A percentile compares a stretch with the other conserved stretches of the same genome.
Conservation (phyloP, 2,329 filamentous ascomycete species). For the Hypomyces rosellus region DNA sequence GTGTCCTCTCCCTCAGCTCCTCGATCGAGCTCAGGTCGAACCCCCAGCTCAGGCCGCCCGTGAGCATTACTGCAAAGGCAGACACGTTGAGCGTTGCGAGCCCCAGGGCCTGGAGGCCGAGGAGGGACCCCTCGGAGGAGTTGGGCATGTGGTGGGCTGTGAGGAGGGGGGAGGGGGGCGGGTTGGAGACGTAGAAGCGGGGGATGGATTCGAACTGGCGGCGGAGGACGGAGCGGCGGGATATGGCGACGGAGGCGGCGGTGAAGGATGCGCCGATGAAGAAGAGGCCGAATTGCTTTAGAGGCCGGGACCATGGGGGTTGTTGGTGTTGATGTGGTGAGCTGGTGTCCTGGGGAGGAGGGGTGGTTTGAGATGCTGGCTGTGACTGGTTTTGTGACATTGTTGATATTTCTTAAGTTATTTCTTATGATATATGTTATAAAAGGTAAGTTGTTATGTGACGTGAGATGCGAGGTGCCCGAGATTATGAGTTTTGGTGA, state of each 20-base stretch:
- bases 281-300: slow-evolving; percentile 59
- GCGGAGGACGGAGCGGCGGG: slow-evolving; percentile 61
- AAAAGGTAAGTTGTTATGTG: too few species aligned
- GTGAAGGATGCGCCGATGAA: slow-evolving; percentile 71
- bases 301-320: slow-evolving; percentile 11
- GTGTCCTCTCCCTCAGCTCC: slow-evolving; percentile 54
- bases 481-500: too few species aligned
- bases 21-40: slow-evolving; percentile 67
- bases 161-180: slow-evolving; percentile 4
- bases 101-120: slow-evolving; percentile 77
- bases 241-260: slow-evolving; percentile 62
- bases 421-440: too few species aligned
- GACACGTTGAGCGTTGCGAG: slow-evolving; percentile 82
- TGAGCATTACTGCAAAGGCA: slow-evolving; percentile 66
- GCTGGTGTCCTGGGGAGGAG: neutral
- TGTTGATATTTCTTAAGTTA: too few species aligned
- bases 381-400: too few species aligned
- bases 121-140: slow-evolving; percentile 36
- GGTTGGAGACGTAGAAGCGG: slow-evolving; percentile 64
- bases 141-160: slow-evolving; percentile 12
- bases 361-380: neutral
- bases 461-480: too few species aligned
- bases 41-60: slow-evolving; percentile 68
- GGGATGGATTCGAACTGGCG: slow-evolving; percentile 58
- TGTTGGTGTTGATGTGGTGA: neutral